Evolutionary conservation across 2,329 filamentous ascomycete genomes (phyloP), one percentile per base, ranked within the genome.

Genomic region (Talaromyces sp.): DNA sequence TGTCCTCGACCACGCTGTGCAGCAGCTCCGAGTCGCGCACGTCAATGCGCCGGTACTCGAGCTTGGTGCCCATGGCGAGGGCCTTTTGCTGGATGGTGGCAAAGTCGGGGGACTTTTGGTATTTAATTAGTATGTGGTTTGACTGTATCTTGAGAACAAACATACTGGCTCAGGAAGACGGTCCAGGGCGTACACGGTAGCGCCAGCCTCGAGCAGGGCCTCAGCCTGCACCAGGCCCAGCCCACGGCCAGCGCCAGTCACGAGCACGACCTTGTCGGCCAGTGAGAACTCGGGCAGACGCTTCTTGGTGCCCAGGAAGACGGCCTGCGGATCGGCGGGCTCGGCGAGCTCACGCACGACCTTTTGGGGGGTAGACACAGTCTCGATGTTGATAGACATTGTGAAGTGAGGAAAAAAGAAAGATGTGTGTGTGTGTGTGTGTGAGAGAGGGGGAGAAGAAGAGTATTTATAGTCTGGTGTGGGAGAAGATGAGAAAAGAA

Each of bases 11-110:
- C 57, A 89, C 82, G 48, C 78, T 79, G 71, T 92, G 88, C 52
- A 96, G 81, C 43, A 80, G 75, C 4, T 81, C 78, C 24, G 88
- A 86, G 69, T 94, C 86, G 31, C 90, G 85, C 19, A 96, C 90
- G 70, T 96, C 92, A 62, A 92, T 85, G 65, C 88, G 85, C 69
- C 88, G 86, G 79, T 95, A 96, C 57, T 86, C 81, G 50, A 94
- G 75, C 54, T 82, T 83, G 1, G 86, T 88, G 65, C 81, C 84
- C n/a, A 91, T 80, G 69, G 88, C 84, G 35, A 77, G 77, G 43
- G 89, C 88, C 56, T 85, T 82, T 64, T 83, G 78, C 56, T 88
- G 86, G 58, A 92, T 81, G 43, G 77, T 76, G 60, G 82, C 81
- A 73, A 92, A 94, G 61, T 86, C 83, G 1, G 81, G 70, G 27